Percentiles rank a stretch among this genome's conserved stretches.
Conservation (phyloP, 1,284 basidiomycete species). For the Lignosus rhinocerotis region DNA sequence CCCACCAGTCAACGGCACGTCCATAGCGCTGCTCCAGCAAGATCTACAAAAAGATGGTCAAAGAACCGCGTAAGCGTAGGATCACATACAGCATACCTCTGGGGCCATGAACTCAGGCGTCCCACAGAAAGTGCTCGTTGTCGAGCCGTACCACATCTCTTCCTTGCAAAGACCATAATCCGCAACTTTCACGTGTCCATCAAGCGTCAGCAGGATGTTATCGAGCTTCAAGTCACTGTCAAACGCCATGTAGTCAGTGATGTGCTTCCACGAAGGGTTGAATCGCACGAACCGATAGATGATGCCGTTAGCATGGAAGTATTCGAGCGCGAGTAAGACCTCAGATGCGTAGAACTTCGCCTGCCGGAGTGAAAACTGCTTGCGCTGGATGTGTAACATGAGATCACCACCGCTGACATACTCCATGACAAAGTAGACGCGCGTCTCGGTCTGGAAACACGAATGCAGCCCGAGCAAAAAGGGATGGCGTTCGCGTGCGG, state of each 20-base stretch:
- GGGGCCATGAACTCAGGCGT: constrained; percentile 99
- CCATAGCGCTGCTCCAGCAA: constrained; percentile 97
- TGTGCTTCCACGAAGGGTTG: neutral
- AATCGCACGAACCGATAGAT: constrained; percentile 63
- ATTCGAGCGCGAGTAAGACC: constrained; percentile 94
- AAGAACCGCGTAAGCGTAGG: neutral
- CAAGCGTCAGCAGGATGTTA: constrained; percentile 95
- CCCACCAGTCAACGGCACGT: constrained; percentile 99
- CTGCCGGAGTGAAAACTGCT: constrained; percentile 78
- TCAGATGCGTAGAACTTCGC: constrained; percentile 99
- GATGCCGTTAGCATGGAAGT: constrained; percentile 98
- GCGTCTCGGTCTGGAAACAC: constrained; percentile 99
- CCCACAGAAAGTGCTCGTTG: constrained; percentile 99
- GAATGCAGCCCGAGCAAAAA: constrained; percentile 97
- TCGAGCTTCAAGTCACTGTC: constrained; percentile 94
- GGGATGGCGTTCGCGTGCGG: constrained; percentile 94
- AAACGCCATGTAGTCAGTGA: neutral
- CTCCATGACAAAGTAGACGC: constrained; percentile 87
- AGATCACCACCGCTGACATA: constrained; percentile 79
- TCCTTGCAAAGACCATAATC: constrained; percentile 99
- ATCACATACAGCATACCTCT: constrained; percentile 60
- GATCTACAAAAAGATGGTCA: constrained; percentile 56
- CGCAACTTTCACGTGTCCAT: constrained; percentile 98
- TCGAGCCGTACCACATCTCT: constrained; percentile 96
- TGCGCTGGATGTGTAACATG: constrained; percentile 82